Base-by-base conservation (phyloP, 192 early-diverging fungal species). In the Umbelopsis sp. region DNA sequence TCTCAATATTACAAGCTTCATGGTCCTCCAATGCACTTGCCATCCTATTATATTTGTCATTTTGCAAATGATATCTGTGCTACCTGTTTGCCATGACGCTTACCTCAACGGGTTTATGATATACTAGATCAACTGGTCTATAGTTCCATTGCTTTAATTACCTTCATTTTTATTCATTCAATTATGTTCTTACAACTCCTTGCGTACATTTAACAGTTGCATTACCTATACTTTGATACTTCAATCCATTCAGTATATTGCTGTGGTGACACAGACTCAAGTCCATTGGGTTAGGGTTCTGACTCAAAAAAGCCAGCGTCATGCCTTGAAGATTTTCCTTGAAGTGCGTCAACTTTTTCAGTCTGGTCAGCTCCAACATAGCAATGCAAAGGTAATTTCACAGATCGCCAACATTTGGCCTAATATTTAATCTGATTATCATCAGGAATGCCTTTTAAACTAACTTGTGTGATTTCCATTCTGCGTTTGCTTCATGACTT, bases 321-420 rank as follows among this genome's bases (percentile, higher is more conserved):
- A 62, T 32, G 56, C 26, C 38, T 20, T 22, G 56, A 17, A 62
- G 56, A 62, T 62, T 62, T 62, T 62, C 56, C 56, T 24, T 9
- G 2, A 2, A 53, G 51, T 59, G 25, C 25, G 10, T 29, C 56
- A 62, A 29, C 29, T 34, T 25, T 26, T 12, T 25, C 52, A 54
- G 26, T 32, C 56, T 34, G 4, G 26, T 34, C 56, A 29, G 7
- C 56, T 62, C 56, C 56, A 49, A 49, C n/a, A 62, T n/a, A 62
- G 56, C 56, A 62, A 62, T 62, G 56, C 56, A 32, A 62, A 62
- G 56, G 56, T 62, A 62, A 34, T 29, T 20, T 29, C n/a, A 16
- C 20, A 49, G 47, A 49, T 49, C 16, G 20, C 0, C 16, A 1
- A 17, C 8, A 49, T n/a, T 49, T n/a, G 16, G 20, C 16, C 47